Evolutionary conservation across 331 rosid species (phyloP).

Genomic region (Pyracantha coccinea): DNA sequence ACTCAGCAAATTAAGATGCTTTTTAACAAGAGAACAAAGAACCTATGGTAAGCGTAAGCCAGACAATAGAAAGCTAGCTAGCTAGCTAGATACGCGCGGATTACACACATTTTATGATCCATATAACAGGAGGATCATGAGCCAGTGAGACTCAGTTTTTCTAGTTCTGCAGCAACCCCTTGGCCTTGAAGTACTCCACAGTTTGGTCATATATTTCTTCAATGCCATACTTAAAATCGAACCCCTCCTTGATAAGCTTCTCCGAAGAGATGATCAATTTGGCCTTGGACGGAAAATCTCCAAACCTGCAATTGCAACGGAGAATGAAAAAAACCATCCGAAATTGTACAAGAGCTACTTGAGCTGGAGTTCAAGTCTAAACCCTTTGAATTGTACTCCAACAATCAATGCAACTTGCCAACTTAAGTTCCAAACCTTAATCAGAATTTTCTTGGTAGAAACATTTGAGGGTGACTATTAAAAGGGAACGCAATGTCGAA

Average conservation of each 20-base stretch:
- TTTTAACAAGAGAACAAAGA: neutral
- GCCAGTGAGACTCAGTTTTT: neutral
- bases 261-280: conserved; percentile 54
- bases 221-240: conserved; percentile 50
- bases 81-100: neutral
- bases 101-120: neutral
- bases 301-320: conserved; percentile 44
- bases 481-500: too few species aligned
- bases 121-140: neutral
- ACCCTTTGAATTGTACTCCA: neutral
- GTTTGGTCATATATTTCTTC: conserved; percentile 56
- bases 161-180: conserved; percentile 43
- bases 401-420: neutral
- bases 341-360: neutral
- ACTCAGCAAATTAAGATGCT: neutral
- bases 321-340: neutral
- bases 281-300: conserved; percentile 47
- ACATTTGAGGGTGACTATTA: too few species aligned
- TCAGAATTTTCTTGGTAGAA: neutral
- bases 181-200: conserved; percentile 58
- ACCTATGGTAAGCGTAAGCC: neutral
- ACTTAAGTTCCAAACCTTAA: too few species aligned
- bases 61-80: neutral
- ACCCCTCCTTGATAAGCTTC: conserved; percentile 72
- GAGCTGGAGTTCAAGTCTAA: neutral